These are phyloP conservation scores for Populus trichocarpa DNA, from an alignment of 441 rosid genomes.

Conservation along the genomic window DNA sequence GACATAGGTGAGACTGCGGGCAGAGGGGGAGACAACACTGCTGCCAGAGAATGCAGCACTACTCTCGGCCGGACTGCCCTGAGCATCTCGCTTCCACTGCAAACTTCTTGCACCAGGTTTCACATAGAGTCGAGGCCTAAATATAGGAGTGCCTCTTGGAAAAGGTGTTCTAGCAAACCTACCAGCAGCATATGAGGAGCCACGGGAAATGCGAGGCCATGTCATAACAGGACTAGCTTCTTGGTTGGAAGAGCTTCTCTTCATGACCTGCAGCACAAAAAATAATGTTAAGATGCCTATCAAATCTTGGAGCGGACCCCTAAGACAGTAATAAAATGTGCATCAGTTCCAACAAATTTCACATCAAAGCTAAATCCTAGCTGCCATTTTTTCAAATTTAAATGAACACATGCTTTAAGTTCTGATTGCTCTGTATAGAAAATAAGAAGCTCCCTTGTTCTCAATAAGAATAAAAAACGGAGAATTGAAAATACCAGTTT, in stretches of 20 bases:
- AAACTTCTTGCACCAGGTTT: slow-evolving; percentile 80
- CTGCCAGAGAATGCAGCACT: slow-evolving; percentile 31
- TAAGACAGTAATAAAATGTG: not conserved
- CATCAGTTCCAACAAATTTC: not conserved
- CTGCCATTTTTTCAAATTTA: not conserved
- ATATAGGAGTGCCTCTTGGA: slow-evolving; percentile 51
- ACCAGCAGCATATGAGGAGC: slow-evolving; percentile 36
- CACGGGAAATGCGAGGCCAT: slow-evolving; percentile 57
- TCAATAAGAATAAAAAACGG: not conserved
- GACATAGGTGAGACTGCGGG: slow-evolving; percentile 79
- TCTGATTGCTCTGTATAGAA: not conserved
- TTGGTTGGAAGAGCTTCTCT: slow-evolving; percentile 54
- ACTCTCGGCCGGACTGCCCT: slow-evolving; percentile 35
- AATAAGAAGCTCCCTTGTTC: not conserved
- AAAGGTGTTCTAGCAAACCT: slow-evolving; percentile 64
- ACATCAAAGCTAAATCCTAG: not conserved
- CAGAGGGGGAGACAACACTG: slow-evolving; percentile 25
- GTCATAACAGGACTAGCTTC: slow-evolving; percentile 49
- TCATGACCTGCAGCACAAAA: slow-evolving; percentile 55
- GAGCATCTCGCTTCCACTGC: slow-evolving; percentile 94
- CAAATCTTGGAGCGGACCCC: not conserved
- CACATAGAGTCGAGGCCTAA: slow-evolving; percentile 51
- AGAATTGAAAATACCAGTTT: not conserved
- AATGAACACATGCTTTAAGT: not conserved
- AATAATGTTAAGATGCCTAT: not conserved